Base-by-base conservation (phyloP, 306 rosid genomes). In the Pachyrhizus erosus region DNA sequence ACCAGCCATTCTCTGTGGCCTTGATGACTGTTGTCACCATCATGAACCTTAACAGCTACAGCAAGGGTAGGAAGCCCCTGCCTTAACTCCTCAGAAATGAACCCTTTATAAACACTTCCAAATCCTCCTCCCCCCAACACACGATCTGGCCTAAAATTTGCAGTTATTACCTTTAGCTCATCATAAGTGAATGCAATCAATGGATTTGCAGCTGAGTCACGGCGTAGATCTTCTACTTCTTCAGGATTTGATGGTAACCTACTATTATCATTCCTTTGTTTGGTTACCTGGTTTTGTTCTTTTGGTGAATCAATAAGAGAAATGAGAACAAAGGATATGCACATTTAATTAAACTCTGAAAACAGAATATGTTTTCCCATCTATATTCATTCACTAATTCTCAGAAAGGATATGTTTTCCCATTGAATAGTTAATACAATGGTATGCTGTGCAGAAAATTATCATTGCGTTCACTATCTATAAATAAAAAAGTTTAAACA, bases 1-100 rank as follows among this genome's bases (percentile, higher is more conserved):
- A 96, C 99, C 98, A 96, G 98, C 99, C 99, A 96, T 87, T 96
- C 99, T 83, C 99, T 86, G 69, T 93, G 99, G 11, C 99, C 99
- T 89, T 96, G 99, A 88, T 90, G 90, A 79, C 99, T 96, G 37
- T 96, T 93, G 79, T 91, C 87, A 13, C 99, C 96, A 67, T 96
- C 99, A 87, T 96, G 99, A 87, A 96, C 99, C 92, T 96, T 96
- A 67, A 96, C 99, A 58, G 99, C 99, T 0, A 93, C 99, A 3
- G 93, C 82, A 83, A 92, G 84, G 9, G 89, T 43, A 79, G 89
- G 81, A 74, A 93, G 82, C 2, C 94, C 98, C 55, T 89, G 82
- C 76, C 92, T 89, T 64, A 96, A 80, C 77, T 90, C 99, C 85
- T 96, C 96, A 45, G 94, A 84, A 43, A 96, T 86, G 69, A 92